A percentile compares a stretch with the other conserved stretches of the same genome.
Conservation (phyloP, 306 rosid genomes). For the Cyamopsis tetragonoloba region DNA sequence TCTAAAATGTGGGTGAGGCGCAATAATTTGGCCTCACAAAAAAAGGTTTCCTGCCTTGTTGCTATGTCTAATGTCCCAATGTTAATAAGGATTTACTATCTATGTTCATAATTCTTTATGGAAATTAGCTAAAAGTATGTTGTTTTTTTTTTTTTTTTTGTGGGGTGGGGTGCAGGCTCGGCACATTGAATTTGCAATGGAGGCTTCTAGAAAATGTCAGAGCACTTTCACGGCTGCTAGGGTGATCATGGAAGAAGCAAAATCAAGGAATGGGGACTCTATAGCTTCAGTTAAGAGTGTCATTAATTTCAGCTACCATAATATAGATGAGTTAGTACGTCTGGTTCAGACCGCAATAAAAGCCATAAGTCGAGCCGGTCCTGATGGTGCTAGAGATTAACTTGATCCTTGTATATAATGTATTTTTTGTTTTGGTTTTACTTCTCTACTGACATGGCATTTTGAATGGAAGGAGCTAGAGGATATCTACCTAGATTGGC, state of each 20-base stretch:
- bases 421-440: slow-evolving; percentile 25
- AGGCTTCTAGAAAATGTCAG: slow-evolving; percentile 64
- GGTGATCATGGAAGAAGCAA: slow-evolving; percentile 43
- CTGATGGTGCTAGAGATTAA: slow-evolving; percentile 61
- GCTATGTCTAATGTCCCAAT: not conserved
- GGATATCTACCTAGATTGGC: slow-evolving; percentile 29
- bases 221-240: slow-evolving; percentile 46
- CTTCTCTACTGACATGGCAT: slow-evolving; percentile 39
- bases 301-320: slow-evolving; percentile 81
- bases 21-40: too few species aligned
- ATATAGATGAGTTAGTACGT: slow-evolving; percentile 58
- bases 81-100: too few species aligned
- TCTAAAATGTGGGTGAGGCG: too few species aligned
- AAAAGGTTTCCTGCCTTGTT: too few species aligned
- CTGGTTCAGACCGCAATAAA: slow-evolving; percentile 56
- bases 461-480: slow-evolving; percentile 31
- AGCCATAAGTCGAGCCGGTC: slow-evolving; percentile 53
- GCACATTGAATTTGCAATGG: slow-evolving; percentile 63
- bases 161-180: too few species aligned
- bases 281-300: slow-evolving; percentile 56
- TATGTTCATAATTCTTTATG: too few species aligned
- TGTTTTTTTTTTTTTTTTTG: too few species aligned
- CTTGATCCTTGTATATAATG: slow-evolving; percentile 54
- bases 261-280: slow-evolving; percentile 46
- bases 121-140: slow-evolving; percentile 21